phyloP scores from a whole-genome alignment of 345 rosid species.

The Adansonia digitata region DNA sequence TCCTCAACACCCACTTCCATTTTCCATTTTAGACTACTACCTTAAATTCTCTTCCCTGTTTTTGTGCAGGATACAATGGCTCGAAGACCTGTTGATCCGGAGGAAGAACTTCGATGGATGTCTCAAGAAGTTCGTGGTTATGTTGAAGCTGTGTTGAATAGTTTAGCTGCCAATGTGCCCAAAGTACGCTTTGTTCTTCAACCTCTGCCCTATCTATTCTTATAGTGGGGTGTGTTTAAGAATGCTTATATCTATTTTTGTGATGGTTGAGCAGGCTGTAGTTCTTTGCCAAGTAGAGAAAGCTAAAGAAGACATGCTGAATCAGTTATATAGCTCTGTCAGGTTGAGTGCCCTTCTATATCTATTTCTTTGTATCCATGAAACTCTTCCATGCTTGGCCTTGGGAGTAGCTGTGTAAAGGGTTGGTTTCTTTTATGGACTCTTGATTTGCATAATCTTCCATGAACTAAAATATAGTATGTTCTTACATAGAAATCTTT shows the following conservation, averaged over 20 bases:
- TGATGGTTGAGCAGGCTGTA: constrained; percentile 66
- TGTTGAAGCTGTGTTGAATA: constrained; percentile 91
- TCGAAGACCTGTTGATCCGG: constrained; percentile 81
- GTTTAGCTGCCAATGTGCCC: constrained; percentile 90
- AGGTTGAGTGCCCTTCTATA: constrained; percentile 42
- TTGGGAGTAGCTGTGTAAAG: not conserved
- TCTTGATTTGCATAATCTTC: not conserved
- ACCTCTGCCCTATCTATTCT: not conserved
- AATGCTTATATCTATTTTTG: not conserved
- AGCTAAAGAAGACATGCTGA: constrained; percentile 95
- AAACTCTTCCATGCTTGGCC: not conserved
- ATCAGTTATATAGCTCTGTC: constrained; percentile 83
- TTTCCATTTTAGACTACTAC: not conserved
- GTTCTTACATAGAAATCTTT: not conserved
- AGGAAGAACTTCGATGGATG: constrained; percentile 97
- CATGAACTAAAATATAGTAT: not conserved
- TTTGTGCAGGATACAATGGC: constrained; percentile 67
- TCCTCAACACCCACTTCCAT: too few relatives aligned
- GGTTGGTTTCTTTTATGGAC: not conserved
- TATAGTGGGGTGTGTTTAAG: not conserved
- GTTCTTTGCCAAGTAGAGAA: constrained; percentile 98
- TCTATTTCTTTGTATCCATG: not conserved
- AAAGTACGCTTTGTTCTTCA: constrained; percentile 40
- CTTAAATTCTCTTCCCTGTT: not conserved
- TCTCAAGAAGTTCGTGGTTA: constrained; percentile 97